A percentile compares a stretch with the other conserved stretches of the same genome.
Conservation (phyloP, 2,329 filamentous ascomycete genomes). For the Colletotrichum orbiculare region DNA sequence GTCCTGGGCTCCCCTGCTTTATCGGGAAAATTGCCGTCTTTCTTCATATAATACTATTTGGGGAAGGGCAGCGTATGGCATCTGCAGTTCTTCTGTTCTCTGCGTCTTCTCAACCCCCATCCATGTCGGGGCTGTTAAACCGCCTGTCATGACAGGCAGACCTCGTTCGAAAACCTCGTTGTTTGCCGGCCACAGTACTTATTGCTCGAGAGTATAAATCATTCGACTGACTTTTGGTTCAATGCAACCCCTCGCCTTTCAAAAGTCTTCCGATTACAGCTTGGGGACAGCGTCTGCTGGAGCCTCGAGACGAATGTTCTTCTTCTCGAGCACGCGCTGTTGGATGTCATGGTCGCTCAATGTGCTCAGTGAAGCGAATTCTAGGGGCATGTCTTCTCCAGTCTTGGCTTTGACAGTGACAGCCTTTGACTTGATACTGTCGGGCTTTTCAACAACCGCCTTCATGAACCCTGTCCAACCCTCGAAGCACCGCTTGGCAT, state of each 20-base stretch:
- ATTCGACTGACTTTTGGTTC: neutral
- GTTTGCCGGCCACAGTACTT: too few species aligned
- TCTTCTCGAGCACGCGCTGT: constrained; percentile 48
- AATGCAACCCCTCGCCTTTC: neutral
- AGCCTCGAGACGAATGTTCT: constrained; percentile 28
- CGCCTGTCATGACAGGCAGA: too few species aligned
- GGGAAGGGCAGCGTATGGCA: too few species aligned
- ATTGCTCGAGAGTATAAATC: neutral
- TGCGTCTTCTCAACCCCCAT: too few species aligned
- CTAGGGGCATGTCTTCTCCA: constrained; percentile 58
- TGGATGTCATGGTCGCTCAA: constrained; percentile 56
- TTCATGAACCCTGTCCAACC: constrained; percentile 68
- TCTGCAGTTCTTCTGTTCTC: too few species aligned
- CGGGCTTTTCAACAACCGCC: constrained; percentile 49
- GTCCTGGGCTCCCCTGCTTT: too few species aligned
- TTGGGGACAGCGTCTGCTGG: constrained; percentile 43
- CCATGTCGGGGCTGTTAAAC: too few species aligned
- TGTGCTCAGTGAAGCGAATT: constrained; percentile 55
- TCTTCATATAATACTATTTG: too few species aligned
- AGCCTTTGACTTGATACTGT: constrained; percentile 52
- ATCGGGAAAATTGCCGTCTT: too few species aligned
- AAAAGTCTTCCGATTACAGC: constrained; percentile 39
- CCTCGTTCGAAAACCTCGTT: too few species aligned
- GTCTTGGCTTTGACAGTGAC: constrained; percentile 62
- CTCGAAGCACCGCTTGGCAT: constrained; percentile 62